These are phyloP conservation scores for Ceriops tagal DNA, from an alignment of 345 rosid species.

Conservation along the genomic window DNA sequence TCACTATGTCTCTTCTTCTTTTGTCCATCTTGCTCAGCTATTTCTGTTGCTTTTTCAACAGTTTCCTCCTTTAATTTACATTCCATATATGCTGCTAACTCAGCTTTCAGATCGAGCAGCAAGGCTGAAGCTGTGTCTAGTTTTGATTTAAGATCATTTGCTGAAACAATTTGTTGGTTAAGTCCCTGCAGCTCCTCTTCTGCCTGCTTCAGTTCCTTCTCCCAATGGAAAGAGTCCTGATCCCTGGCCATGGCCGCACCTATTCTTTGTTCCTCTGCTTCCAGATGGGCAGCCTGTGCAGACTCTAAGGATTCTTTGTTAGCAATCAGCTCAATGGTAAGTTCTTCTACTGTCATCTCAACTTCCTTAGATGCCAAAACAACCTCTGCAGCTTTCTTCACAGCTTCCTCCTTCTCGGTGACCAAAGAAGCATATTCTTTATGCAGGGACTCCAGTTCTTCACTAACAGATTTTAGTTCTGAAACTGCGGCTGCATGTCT, in stretches of 20 bases:
- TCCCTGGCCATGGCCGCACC: slow-evolving; percentile 82
- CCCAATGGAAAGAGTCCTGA: slow-evolving; percentile 78
- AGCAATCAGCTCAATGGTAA: slow-evolving; percentile 79
- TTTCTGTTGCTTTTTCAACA: slow-evolving; percentile 26
- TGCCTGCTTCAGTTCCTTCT: slow-evolving; percentile 76
- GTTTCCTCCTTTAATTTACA: slow-evolving; percentile 46
- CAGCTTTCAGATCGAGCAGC: slow-evolving; percentile 74
- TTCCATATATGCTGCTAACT: slow-evolving; percentile 71
- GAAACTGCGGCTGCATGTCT: slow-evolving; percentile 69
- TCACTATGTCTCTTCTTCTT: slow-evolving; percentile 43
- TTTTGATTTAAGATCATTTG: slow-evolving; percentile 70
- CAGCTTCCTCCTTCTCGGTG: slow-evolving; percentile 53
- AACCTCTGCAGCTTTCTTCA: slow-evolving; percentile 69
- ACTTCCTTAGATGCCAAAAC: slow-evolving; percentile 67
- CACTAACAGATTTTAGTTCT: slow-evolving; percentile 67
- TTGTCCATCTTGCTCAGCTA: slow-evolving; percentile 25
- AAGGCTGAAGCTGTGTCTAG: slow-evolving; percentile 61
- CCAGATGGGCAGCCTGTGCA: slow-evolving; percentile 88
- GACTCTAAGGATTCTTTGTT: slow-evolving; percentile 75
- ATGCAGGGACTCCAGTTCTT: slow-evolving; percentile 53
- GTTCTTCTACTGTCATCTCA: slow-evolving; percentile 85
- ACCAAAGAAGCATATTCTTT: slow-evolving; percentile 55
- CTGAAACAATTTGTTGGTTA: slow-evolving; percentile 58
- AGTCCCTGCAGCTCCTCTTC: slow-evolving; percentile 80
- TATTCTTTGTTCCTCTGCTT: slow-evolving; percentile 85